Evolutionary conservation across 306 rosid species (phyloP).

Genomic region (Corylus avellana): DNA sequence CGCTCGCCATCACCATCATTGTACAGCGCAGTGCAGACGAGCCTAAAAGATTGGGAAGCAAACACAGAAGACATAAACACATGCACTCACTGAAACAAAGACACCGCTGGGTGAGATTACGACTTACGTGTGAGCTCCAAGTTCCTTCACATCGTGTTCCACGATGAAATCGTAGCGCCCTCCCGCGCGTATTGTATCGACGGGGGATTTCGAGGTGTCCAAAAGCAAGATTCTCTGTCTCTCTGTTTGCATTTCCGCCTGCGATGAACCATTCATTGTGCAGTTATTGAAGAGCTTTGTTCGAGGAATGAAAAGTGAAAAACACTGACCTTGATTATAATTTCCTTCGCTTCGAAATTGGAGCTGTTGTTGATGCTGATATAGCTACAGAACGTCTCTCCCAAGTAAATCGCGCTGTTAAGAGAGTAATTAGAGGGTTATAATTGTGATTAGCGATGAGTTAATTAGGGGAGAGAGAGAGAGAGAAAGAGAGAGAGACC

Average conservation of each 20-base stretch:
- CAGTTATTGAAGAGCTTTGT: not conserved
- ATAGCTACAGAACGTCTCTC: slow-evolving; percentile 97
- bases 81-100: slow-evolving; percentile 3
- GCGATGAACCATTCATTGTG: slow-evolving; percentile 14
- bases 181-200: slow-evolving; percentile 86
- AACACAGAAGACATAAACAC: not conserved
- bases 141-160: slow-evolving; percentile 96
- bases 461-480: not conserved
- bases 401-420: slow-evolving; percentile 90
- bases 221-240: slow-evolving; percentile 87
- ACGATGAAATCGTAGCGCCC: slow-evolving; percentile 97
- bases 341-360: slow-evolving; percentile 78
- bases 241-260: slow-evolving; percentile 99
- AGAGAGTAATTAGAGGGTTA: not conserved
- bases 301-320: not conserved
- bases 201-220: slow-evolving; percentile 89
- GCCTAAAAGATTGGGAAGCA: slow-evolving; percentile 39
- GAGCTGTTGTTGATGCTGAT: slow-evolving; percentile 93
- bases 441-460: too few species aligned
- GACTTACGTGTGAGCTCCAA: slow-evolving; percentile 93
- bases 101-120: not conserved
- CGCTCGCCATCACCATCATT: slow-evolving; percentile 91
- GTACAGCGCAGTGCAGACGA: slow-evolving; percentile 96
- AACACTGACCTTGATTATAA: slow-evolving; percentile 65
- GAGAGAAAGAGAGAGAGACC: slow-evolving; percentile 34